These are phyloP conservation scores for Erysiphe neolycopersici DNA, from an alignment of 2,329 filamentous ascomycete genomes.

Conservation along the genomic window DNA sequence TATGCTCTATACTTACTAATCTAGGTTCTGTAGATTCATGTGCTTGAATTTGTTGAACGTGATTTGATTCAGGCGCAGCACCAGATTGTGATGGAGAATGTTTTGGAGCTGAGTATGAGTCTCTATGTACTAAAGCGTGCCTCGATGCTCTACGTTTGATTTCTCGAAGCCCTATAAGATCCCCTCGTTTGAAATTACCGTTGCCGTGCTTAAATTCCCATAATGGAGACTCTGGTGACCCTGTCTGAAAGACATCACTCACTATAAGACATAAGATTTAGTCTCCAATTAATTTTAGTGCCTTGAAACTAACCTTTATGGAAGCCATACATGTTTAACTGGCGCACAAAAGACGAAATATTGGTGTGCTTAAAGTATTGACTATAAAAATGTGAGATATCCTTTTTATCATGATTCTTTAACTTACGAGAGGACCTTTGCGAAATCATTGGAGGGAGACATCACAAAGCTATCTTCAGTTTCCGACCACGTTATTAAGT, in stretches of 20 bases:
- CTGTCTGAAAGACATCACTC: conserved; percentile 93
- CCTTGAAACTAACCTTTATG: conserved; percentile 50
- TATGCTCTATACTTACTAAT: conserved; percentile 51
- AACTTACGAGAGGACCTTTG: conserved; percentile 84
- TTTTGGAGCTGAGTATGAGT: conserved; percentile 61
- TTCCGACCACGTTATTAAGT: conserved; percentile 87
- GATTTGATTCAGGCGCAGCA: conserved; percentile 58
- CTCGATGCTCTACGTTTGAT: conserved; percentile 88
- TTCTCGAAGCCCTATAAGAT: conserved; percentile 70
- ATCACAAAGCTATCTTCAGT: conserved; percentile 96
- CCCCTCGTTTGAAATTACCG: conserved; percentile 87
- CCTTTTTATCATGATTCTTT: not conserved
- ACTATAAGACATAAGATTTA: conserved; percentile 25
- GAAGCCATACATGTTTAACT: conserved; percentile 26
- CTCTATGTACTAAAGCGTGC: conserved; percentile 77
- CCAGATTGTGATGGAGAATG: conserved; percentile 49
- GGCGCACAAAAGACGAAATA: conserved; percentile 84
- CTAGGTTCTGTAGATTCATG: conserved; percentile 49
- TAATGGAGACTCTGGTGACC: conserved; percentile 70
- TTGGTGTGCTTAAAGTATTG: conserved; percentile 99
- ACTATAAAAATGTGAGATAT: conserved; percentile 19
- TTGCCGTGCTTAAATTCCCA: conserved; percentile 99
- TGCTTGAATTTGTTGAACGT: conserved; percentile 21
- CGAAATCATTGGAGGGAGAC: conserved; percentile 92
- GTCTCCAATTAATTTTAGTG: conserved; percentile 5